Conservation (phyloP, 768 basidiomycete genomes). For the Russula griseocarnosa region DNA sequence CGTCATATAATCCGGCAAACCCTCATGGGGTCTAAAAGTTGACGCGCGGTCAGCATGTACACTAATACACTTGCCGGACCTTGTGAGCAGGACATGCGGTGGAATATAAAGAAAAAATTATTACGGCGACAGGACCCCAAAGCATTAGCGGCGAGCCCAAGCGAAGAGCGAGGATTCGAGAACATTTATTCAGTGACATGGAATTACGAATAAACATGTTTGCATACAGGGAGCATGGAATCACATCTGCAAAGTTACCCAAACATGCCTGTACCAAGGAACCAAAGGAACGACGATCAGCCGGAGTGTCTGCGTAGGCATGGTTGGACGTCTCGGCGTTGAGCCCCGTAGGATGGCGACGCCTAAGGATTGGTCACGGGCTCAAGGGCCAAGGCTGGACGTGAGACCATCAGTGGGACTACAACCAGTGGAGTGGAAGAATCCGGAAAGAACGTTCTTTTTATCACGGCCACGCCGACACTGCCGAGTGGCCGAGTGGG, state of each 20-base stretch:
- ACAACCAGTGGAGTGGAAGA: neutral
- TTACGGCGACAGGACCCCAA: conserved; percentile 22
- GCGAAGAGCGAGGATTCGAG: neutral
- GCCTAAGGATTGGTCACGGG: conserved; percentile 7
- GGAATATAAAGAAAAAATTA: neutral
- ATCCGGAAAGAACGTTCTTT: neutral
- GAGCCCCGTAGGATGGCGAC: neutral
- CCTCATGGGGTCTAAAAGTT: neutral
- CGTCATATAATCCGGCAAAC: neutral
- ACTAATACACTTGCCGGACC: neutral
- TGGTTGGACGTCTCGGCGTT: neutral
- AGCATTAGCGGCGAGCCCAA: neutral
- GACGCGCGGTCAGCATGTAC: neutral
- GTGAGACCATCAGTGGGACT: neutral
- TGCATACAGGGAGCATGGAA: neutral
- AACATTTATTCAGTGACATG: neutral
- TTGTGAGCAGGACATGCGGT: neutral
- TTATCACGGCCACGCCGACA: neutral
- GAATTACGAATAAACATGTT: neutral
- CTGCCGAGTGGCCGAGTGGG: neutral
- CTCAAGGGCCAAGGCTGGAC: neutral
- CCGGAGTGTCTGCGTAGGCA: neutral
- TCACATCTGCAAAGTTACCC: neutral
- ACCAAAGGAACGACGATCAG: neutral
- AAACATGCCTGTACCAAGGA: too few species aligned